Base-by-base conservation (phyloP, 148 eudicot genomes). In the Chenopodium berlandieri region DNA sequence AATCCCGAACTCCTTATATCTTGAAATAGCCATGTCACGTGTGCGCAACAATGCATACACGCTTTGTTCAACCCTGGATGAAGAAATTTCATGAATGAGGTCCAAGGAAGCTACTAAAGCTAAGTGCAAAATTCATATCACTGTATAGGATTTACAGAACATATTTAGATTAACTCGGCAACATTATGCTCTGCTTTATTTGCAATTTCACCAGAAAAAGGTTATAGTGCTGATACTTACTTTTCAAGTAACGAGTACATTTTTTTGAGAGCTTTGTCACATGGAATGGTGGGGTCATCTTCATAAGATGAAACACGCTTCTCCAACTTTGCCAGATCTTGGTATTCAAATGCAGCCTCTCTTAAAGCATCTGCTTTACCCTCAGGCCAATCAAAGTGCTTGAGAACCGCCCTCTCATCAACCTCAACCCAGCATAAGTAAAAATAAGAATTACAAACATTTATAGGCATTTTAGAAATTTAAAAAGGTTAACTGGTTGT, bases 341-440 rank as follows among this genome's bases (percentile, higher is more conserved):
- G 98, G 80, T 94, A 96, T 86, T 96, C 99, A 81, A 96, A 96
- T 22, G 99, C 84, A 60, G 99, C 97, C 86, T 96, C 99, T 84
- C 99, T 91, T 22, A 96, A 79, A 75, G 98, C 99, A 87, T 96
- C 99, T 75, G 99, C 99, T 92, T 96, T 96, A 7, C 97, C 93
- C 85, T 96, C 99, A 34, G 99, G 99, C 99, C 99, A 96, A 81
- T 96, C 99, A 85, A 96, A 96, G 90, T 96, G 98, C 91, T 96
- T 96, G 54, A 96, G 92, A 73, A 94, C 99, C 71, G 98, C 99
- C 81, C 99, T 89, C 84, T 96, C 98, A 82, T 96, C 99, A 84
- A 94, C 98, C 99, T 96, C 78, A 50, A 9, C 12, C 77, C 77
- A 71, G 46, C 31, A 31, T 74, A 4, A 69, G 79, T n/a, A 19